Evolutionary conservation across 169 alveolate species (phyloP), one percentile per base, ranked within the genome.

Genomic region (Plasmodium gaboni): DNA sequence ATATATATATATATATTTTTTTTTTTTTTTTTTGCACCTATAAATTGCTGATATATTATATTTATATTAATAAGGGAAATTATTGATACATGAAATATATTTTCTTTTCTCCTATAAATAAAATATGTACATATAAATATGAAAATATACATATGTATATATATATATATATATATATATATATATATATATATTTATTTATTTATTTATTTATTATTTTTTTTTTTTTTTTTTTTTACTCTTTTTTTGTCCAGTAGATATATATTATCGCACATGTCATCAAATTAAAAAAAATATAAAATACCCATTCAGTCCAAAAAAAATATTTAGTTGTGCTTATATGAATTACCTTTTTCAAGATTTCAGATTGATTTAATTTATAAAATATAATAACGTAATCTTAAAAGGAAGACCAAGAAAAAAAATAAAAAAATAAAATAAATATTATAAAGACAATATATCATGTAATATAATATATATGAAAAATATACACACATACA

Each of bases 31-130:
- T 17, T 22, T 13, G 60, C 57, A 80, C 90, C 80, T 51, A 80
- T 55, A 28, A 80, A 67, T 28, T 80, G 90, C 72, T 80, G 63
- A 17, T 80, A 80, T 13, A 67, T 60, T 46, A 80, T 67, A 51
- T 63, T 61, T 32, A 68, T n/a, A 26, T 67, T 59, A 59, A 80
- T 32, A 60, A 68, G 28, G 8, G 10, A 15, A 0, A 68, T 63
- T 38, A 80, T 53, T 19, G 44, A 15, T 24, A 44, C 12, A 57
- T 67, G 73, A 13, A 65, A 15, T 48, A 68, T 1, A 48, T 80
- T 80, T 59, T 28, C 7, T 57, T 42, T 17, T 46, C 3, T 80
- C 60, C 90, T 80, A 60, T 15, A 10, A 24, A 55, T 38, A 38
- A 59, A 57, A 73, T 22, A 32, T 32, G 9, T 32, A 32, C 44